Conservation (phyloP, 2,329 filamentous ascomycete species). For the Arachnomyces sp. region DNA sequence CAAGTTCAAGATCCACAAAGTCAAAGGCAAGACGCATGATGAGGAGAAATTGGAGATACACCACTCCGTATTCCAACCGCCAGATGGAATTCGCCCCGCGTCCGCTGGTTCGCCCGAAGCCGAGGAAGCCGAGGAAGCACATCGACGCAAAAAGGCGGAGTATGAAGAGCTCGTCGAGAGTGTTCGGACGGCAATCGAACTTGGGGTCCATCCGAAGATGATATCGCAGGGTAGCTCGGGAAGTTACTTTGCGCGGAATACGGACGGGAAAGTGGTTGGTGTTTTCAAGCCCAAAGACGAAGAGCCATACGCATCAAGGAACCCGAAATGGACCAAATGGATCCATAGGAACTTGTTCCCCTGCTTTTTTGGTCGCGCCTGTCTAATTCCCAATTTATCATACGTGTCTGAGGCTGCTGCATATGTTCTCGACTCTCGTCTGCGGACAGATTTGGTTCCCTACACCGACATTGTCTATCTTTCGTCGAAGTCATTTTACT, state of each 20-base stretch:
- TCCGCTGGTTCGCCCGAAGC: slow-evolving; percentile 64
- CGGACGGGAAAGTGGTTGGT: slow-evolving; percentile 85
- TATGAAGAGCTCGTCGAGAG: slow-evolving; percentile 87
- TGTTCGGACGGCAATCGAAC: slow-evolving; percentile 79
- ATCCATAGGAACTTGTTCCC: slow-evolving; percentile 96
- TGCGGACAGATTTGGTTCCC: slow-evolving; percentile 85
- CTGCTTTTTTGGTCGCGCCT: slow-evolving; percentile 91
- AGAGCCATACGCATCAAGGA: slow-evolving; percentile 91
- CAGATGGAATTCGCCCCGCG: slow-evolving; percentile 74
- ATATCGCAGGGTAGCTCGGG: slow-evolving; percentile 96
- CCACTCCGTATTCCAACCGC: slow-evolving; percentile 91
- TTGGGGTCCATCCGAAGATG: slow-evolving; percentile 87
- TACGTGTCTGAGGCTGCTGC: slow-evolving; percentile 97
- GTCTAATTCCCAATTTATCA: slow-evolving; percentile 91
- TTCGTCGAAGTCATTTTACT: slow-evolving; percentile 95
- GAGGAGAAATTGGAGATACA: slow-evolving; percentile 91
- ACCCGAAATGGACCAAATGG: slow-evolving; percentile 99
- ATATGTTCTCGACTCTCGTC: slow-evolving; percentile 83
- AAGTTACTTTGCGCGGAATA: slow-evolving; percentile 92
- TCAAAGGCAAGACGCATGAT: slow-evolving; percentile 64
- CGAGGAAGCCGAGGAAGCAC: slow-evolving; percentile 46
- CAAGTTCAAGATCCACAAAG: slow-evolving; percentile 82
- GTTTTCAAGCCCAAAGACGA: slow-evolving; percentile 99
- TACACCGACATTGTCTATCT: slow-evolving; percentile 93
- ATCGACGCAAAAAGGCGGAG: slow-evolving; percentile 63